Evolutionary conservation across 2,329 filamentous ascomycete species (phyloP).

Genomic region (Aspergillus latus): DNA sequence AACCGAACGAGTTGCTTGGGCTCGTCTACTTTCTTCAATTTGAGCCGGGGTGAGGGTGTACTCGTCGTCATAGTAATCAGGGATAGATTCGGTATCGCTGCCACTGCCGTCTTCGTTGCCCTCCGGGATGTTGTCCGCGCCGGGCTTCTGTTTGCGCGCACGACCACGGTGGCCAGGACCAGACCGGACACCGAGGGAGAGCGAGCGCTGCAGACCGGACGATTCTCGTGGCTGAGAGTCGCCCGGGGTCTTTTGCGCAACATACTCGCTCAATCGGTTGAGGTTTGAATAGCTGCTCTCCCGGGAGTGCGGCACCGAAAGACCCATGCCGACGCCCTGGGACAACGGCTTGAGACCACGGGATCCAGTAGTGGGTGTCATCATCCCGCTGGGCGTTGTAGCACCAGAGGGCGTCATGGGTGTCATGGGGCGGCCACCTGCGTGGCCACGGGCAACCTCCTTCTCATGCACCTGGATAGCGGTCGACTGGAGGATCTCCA

Average conservation of each 20-base stretch:
- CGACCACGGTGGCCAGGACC: slow-evolving; percentile 37
- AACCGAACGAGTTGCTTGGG: slow-evolving; percentile 24
- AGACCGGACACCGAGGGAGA: slow-evolving; percentile 42
- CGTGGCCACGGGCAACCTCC: slow-evolving; percentile 30
- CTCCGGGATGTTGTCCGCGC: slow-evolving; percentile 11
- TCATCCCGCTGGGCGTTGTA: background rate
- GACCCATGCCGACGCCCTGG: slow-evolving; percentile 36
- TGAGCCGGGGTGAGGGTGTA: slow-evolving; percentile 39
- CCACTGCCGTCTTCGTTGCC: slow-evolving; percentile 30
- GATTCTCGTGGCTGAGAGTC: slow-evolving; percentile 30
- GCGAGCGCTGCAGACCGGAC: slow-evolving; percentile 35
- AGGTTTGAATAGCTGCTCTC: slow-evolving; percentile 29
- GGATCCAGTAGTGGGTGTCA: slow-evolving; percentile 31
- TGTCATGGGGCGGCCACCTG: background rate
- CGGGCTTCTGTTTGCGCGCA: slow-evolving; percentile 28
- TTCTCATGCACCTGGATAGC: slow-evolving; percentile 59
- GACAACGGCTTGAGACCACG: slow-evolving; percentile 42
- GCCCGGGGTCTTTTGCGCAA: slow-evolving; percentile 39
- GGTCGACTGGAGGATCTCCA: slow-evolving; percentile 61
- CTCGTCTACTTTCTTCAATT: slow-evolving; percentile 31
- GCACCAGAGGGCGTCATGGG: background rate
- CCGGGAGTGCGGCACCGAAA: slow-evolving; percentile 33
- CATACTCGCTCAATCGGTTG: slow-evolving; percentile 30
- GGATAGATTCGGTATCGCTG: slow-evolving; percentile 40
- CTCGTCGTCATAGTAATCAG: slow-evolving; percentile 36